Base-by-base conservation (phyloP, 331 rosid genomes). In the Arachis monticola region DNA sequence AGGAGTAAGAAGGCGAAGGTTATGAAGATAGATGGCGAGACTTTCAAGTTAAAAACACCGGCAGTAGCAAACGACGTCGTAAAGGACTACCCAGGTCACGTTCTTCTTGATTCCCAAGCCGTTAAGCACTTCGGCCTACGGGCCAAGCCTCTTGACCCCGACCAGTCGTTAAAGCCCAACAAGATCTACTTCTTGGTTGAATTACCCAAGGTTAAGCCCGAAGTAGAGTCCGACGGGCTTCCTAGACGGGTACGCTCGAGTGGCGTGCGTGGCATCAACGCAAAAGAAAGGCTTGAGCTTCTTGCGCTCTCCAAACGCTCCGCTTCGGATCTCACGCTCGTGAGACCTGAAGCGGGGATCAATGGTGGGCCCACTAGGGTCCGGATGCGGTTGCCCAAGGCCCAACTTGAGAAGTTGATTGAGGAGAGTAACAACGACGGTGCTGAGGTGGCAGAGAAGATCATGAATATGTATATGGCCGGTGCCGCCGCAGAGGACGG, bases 1-100 rank as follows among this genome's bases (percentile, higher is more conserved):
- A 81, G 90, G 14, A 88, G 90, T 48, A 85, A 50, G 27, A 89
- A 75, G 70, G 93, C 88, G 2, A 93, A 93, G 77, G 90, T 93
- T 40, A 89, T 93, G 98, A 93, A 89, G 57, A 71, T 88, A 17
- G 88, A 86, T 17, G 98, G 97, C 3, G 98, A 93, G 42, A 91
- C 85, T 12, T 73, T 91, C 76, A 91, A 91, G 70, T 30, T 91
- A 1, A 91, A 88, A 69, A 79, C 84, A 4, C 98, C 98, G 4
- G 64, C 87, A 3, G 59, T 60, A 53, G 93, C 66, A 41, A 67
- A 76, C 53, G 97, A 91, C 64, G 86, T 91, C 58, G 83, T 89
- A 0, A 91, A 85, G 74, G 93, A 88, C 56, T 77, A 91, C 57
- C 96, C 96, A 0, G 93, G 87, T 7, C 86, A 87, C 35, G 97